Evolutionary conservation across 202 grass and related monocot species (phyloP), one percentile per base, ranked within the genome.

Genomic region (Musa balbisiana): DNA sequence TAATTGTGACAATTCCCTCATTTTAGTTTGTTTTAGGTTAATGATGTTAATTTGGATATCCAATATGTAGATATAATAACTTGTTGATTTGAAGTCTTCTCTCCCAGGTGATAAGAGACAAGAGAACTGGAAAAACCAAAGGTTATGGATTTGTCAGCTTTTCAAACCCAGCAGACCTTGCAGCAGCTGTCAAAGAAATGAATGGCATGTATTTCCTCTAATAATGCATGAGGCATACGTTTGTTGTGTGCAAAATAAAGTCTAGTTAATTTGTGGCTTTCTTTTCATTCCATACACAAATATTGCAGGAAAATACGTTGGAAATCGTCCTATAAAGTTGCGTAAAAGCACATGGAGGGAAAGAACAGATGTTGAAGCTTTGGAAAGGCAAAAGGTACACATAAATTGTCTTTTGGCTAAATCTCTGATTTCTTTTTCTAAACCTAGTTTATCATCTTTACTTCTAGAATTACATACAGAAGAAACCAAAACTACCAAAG

Each of bases 281-380:
- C 64, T 69, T 75, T 51, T 73, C 51, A 27, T 60, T 82, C 53
- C 55, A 17, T 84, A 67, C 73, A 67, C 16, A 62, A 43, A 29
- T 58, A 22, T 79, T 87, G 74, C 68, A 97, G 94, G 95, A 62
- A 98, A 98, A 81, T 98, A 98, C 83, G 91, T 94, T 56, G 95
- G 95, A 20, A 98, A 98, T 73, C 90, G 95, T 16, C 95, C 91
- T 73, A 98, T 98, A 83, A 98, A 98, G 78, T 85, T 98, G 75
- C 91, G 95, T 22, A 98, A 98, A 79, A 98, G 95, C 82, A 98
- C 84, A 75, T 98, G 95, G 95, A 98, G 88, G 80, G 95, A 98
- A 83, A 88, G 95, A 75, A 98, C 95, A 29, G 95, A 98, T 84
- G 86, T 81, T 69, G 95, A 93, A 23, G 95, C 91, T 83, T 73